Evolutionary conservation across 2,329 filamentous ascomycete species (phyloP).

Genomic region (Penicillium expansum): DNA sequence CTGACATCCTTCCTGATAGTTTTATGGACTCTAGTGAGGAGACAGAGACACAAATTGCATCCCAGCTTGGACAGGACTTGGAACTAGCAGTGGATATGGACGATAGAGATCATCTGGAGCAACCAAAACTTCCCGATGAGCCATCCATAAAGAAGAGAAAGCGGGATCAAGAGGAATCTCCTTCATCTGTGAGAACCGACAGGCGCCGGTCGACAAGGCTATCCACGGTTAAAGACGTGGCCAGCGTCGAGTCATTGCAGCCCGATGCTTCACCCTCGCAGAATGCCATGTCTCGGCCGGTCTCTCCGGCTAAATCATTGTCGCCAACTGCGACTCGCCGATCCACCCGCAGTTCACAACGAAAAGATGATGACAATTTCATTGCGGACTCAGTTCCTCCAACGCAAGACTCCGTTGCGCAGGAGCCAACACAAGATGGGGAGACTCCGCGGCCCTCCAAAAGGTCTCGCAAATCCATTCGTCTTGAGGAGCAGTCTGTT

Average conservation of each 20-base stretch:
- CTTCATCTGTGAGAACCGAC: conserved; percentile 18
- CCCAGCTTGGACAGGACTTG: conserved; percentile 46
- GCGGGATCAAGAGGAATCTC: conserved; percentile 24
- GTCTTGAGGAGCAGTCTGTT: conserved; percentile 25
- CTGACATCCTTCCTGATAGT: not conserved
- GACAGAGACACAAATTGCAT: conserved; percentile 45
- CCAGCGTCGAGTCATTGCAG: conserved; percentile 11
- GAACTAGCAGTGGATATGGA: conserved; percentile 38
- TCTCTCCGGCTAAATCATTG: conserved; percentile 9
- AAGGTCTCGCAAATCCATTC: conserved; percentile 29
- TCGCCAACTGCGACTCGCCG: conserved; percentile 23
- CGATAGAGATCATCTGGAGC: conserved; percentile 9
- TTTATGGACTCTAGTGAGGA: conserved; percentile 37
- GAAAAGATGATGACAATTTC: conserved; percentile 5
- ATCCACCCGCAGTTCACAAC: conserved; percentile 26
- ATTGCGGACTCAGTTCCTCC: not conserved
- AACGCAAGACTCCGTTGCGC: not conserved
- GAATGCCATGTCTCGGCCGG: not conserved
- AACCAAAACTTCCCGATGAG: conserved; percentile 3
- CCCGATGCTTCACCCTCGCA: conserved; percentile 15
- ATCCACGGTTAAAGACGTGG: conserved; percentile 17
- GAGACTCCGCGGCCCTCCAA: conserved; percentile 27
- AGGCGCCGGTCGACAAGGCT: conserved; percentile 33
- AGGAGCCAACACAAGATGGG: conserved; percentile 1
- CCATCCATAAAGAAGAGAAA: conserved; percentile 36